phyloP scores from a whole-genome alignment of 441 rosid genomes.

The Gossypium laxum region DNA sequence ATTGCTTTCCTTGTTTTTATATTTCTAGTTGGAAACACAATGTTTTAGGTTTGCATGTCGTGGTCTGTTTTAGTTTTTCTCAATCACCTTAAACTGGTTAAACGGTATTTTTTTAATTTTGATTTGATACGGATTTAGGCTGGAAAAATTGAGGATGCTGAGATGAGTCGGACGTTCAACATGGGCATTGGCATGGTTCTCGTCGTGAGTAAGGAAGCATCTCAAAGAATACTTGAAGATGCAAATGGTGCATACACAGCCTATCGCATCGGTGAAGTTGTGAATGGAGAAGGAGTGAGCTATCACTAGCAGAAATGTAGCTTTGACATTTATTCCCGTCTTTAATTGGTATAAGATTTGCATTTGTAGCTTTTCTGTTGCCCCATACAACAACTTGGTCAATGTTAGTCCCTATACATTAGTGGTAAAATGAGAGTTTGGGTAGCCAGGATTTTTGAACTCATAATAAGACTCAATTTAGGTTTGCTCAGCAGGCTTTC shows the following conservation, averaged over 20 bases:
- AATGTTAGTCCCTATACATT: neutral
- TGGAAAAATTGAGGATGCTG: constrained; percentile 64
- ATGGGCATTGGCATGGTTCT: constrained; percentile 90
- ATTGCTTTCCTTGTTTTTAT: neutral
- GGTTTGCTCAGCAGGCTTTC: neutral
- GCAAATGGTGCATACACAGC: constrained; percentile 35
- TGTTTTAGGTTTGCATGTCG: neutral
- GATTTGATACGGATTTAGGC: constrained; percentile 27
- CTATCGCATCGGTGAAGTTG: constrained; percentile 62
- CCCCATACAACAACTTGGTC: neutral
- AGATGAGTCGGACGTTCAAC: constrained; percentile 85
- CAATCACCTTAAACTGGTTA: neutral
- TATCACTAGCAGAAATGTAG: constrained; percentile 30
- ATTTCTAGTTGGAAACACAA: neutral
- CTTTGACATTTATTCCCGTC: neutral
- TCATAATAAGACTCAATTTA: neutral
- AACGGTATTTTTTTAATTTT: neutral
- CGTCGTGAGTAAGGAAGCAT: constrained; percentile 52
- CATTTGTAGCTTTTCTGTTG: neutral
- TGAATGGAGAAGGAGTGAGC: constrained; percentile 53
- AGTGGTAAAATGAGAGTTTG: neutral
- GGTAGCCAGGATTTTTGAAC: neutral
- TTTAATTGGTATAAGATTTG: neutral
- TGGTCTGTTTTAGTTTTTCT: neutral
- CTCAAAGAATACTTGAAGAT: constrained; percentile 40